Base-by-base conservation (phyloP, 169 alveolate genomes). In the Plasmodium fragile region DNA sequence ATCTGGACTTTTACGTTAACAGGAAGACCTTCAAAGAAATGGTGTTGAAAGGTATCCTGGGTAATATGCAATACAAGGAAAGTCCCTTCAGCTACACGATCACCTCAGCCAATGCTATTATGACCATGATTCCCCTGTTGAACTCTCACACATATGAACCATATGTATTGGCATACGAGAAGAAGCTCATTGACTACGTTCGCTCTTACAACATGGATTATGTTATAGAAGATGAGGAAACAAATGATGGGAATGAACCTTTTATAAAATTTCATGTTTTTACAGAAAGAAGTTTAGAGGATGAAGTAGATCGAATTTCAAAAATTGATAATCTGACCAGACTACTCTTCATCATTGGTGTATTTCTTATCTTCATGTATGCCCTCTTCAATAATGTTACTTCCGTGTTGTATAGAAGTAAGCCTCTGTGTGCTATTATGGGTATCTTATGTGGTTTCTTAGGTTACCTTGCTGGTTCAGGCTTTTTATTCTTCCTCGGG, bases 371-470 rank as follows among this genome's bases (percentile, higher is more conserved):
- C n/a, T 87, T 87, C 28, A 53, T 87, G 71, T 87, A 87, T 87
- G 93, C 89, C 16, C 49, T 87, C 6, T 87, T 87, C 70, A 87
- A 87, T 36, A 87, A 87, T 43, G 93, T 87, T 6, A 87, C 93
- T 0, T 87, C 93, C 16, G 93, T 87, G 39, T 16, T 87, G 1
- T 87, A 87, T 78, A 41, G 93, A 41, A 87, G 93, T 65, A 87
- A 87, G 39, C 93, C 93, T 0, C 41, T 92, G 13, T 92, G 95
- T 92, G 95, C 92, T 22, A 70, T 96, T 30, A 93, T 94, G 78
- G 98, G 98, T 0, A 96, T 96, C 3, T 83, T 92, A 4, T 97
- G 98, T n/a, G 98, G 98, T 6, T 93, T 95, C 53, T 82, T 97
- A 69, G 98, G 97, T 11, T 95, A 81, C 41, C 92, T 96, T 59